A percentile compares a stretch with the other conserved stretches of the same genome.
Conservation (phyloP, 2,329 filamentous ascomycete genomes). For the Penicillium sp. region DNA sequence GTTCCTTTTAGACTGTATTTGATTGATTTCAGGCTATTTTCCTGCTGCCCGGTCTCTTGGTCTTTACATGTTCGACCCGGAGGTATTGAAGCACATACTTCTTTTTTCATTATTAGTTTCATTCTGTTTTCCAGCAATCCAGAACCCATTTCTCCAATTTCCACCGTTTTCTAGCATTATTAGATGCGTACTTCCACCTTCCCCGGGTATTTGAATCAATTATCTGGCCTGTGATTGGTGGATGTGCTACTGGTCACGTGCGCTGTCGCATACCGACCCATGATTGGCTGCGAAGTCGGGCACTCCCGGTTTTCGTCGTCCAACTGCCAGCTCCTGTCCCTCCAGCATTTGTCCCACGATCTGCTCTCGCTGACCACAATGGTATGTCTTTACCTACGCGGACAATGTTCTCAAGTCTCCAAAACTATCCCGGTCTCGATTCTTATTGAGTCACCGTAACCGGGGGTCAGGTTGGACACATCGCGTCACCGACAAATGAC, state of each 20-base stretch:
- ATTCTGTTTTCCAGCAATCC: background rate
- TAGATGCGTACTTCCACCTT: background rate
- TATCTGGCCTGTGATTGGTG: slow-evolving; percentile 28
- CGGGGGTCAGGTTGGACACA: background rate
- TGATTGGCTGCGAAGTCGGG: slow-evolving; percentile 19
- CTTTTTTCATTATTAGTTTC: slow-evolving; percentile 11
- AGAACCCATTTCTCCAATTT: background rate
- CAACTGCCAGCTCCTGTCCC: slow-evolving; percentile 21
- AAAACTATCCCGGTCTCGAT: background rate
- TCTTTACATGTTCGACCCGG: slow-evolving; percentile 20
- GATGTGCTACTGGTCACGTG: slow-evolving; percentile 20
- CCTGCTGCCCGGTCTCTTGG: slow-evolving; percentile 8
- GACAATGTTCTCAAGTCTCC: background rate
- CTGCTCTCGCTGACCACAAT: slow-evolving; percentile 30
- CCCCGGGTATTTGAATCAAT: background rate
- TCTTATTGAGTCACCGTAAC: background rate
- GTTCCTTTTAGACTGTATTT: slow-evolving; percentile 22
- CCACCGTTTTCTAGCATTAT: background rate
- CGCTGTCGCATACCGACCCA: background rate
- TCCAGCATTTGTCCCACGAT: slow-evolving; percentile 28
- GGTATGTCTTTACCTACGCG: slow-evolving; percentile 24
- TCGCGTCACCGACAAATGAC: slow-evolving; percentile 7
- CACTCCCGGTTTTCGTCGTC: slow-evolving; percentile 39
- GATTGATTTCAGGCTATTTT: slow-evolving; percentile 20
- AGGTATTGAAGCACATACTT: slow-evolving; percentile 23